Base-by-base conservation (phyloP, 371 early-diverging fungal species). In the Smittium mucronatum region DNA sequence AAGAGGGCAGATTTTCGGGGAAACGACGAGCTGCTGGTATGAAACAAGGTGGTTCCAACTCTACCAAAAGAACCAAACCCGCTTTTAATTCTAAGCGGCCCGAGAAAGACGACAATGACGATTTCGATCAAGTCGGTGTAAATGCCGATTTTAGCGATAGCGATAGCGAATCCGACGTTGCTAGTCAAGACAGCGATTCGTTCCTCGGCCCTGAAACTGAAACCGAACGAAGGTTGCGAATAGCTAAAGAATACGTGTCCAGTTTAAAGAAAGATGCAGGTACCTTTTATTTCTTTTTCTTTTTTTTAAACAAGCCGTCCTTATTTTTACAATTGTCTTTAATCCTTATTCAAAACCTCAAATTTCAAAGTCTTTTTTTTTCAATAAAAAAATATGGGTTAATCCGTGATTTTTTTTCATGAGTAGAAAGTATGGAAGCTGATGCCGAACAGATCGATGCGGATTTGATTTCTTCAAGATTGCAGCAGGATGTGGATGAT, bases 361-460 rank as follows among this genome's bases (percentile, higher is more conserved):
- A 17, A 21, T 57, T 57, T 17, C 21, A 21, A 21, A n/a, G n/a
- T n/a, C n/a, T n/a, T 63, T 36, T 16, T 35, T 36, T 34, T 35
- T 30, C 17, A 36, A 8, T 21, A 8, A 8, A 36, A 57, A 8
- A 1, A 30, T 34, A 2, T 2, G 1, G 15, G n/a, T 57, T 33
- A 21, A 33, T 25, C 31, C 25, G 32, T n/a, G 57, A 68, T 32
- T 21, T 2, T 28, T 64, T 25, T 26, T 58, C 1, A 2, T 35
- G 11, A 33, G 11, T 35, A 21, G 63, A 35, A 0, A 47, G 61
- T 25, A 84, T 76, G 71, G 94, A 88, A 63, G 87, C 91, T 69
- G 96, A 95, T 80, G 98, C 96, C 5, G 90, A 84, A 61, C 90
- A 93, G 69, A 85, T 97, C 29, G 98, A 97, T 80, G 81, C 88